Base-by-base conservation (phyloP, 148 eudicot genomes). In the Rhododendron williamsianum region DNA sequence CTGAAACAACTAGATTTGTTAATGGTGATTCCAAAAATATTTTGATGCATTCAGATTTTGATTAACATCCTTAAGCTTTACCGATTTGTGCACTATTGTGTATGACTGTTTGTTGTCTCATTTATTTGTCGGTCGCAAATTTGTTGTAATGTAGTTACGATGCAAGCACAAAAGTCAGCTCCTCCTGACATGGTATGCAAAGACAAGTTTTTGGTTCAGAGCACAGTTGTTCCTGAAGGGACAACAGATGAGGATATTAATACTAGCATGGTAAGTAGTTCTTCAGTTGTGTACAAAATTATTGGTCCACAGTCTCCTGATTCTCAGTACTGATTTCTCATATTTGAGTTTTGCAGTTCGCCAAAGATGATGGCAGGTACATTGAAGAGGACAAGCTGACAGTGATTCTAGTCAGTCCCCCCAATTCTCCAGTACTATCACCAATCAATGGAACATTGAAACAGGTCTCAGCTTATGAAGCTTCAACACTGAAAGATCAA, bases 181-280 rank as follows among this genome's bases (percentile, higher is more conserved):
- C 92, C 94, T 80, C 86, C 88, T 83, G 98, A 97, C 83, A 83
- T 92, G 94, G 87, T 90, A 81, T 97, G 99, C 96, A 97, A 93
- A 87, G 99, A 97, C 89, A 97, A 95, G 90, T 97, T 97, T 86
- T 88, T 97, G 87, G 84, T 97, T 89, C 98, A 97, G 90, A 88
- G 91, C 91, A 93, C 98, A 56, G 89, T 90, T 82, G 99, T 93
- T 86, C 91, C 95, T 73, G 92, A 81, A 81, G 98, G 92, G 86
- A 92, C 97, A 73, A 84, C 48, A 76, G 98, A 94, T 23, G 96
- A 92, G 84, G 92, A 97, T 69, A 88, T 97, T 82, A 92, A 92
- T 81, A 87, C 99, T 84, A 88, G 90, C 87, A 90, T 88, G 94
- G 99, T 97, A 90, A 25, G 88, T 56, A 41, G 65, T 83, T 78